These are phyloP conservation scores for Fomitopsis palustris DNA, from an alignment of 1,284 basidiomycete species.

Conservation along the genomic window DNA sequence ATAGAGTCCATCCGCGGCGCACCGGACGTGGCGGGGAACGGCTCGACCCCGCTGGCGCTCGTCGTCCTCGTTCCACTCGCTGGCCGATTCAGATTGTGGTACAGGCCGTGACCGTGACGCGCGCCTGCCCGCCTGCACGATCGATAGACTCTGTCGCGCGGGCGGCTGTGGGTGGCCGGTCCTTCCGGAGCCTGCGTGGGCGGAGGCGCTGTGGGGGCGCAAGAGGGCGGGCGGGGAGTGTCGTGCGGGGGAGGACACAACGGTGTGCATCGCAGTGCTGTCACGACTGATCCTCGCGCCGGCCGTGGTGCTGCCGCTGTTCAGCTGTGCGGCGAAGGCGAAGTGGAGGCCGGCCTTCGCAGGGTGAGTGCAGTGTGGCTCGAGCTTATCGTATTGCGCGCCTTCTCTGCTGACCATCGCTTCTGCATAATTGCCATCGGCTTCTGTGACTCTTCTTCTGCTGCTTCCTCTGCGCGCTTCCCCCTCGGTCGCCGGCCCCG, in stretches of 20 bases:
- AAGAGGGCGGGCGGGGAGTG: conserved; percentile 20
- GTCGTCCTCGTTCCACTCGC: conserved; percentile 88
- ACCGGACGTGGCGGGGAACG: conserved; percentile 68
- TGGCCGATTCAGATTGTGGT: too few species aligned
- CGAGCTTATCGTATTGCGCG: background rate
- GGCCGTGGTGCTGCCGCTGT: conserved; percentile 69
- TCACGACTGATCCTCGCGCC: conserved; percentile 88
- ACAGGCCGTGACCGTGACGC: conserved; percentile 15
- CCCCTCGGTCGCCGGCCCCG: background rate
- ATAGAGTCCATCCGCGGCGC: conserved; percentile 72
- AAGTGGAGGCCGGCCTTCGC: conserved; percentile 65
- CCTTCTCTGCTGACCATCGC: background rate
- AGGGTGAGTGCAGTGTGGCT: conserved; percentile 57
- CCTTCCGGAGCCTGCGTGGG: conserved; percentile 35
- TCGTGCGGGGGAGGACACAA: conserved; percentile 68
- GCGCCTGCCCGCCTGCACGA: conserved; percentile 10
- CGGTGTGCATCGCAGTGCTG: conserved; percentile 74
- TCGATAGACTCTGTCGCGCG: background rate
- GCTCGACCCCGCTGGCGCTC: conserved; percentile 85
- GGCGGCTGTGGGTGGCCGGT: conserved; percentile 14
- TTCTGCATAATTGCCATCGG: conserved; percentile 11
- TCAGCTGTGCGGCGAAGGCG: conserved; percentile 57
- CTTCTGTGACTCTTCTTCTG: background rate
- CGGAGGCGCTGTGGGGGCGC: conserved; percentile 29
- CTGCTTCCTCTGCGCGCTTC: background rate